A percentile compares a stretch with the other conserved stretches of the same genome.
Conservation (phyloP, 345 rosid genomes). For the Salix koriyanagi region DNA sequence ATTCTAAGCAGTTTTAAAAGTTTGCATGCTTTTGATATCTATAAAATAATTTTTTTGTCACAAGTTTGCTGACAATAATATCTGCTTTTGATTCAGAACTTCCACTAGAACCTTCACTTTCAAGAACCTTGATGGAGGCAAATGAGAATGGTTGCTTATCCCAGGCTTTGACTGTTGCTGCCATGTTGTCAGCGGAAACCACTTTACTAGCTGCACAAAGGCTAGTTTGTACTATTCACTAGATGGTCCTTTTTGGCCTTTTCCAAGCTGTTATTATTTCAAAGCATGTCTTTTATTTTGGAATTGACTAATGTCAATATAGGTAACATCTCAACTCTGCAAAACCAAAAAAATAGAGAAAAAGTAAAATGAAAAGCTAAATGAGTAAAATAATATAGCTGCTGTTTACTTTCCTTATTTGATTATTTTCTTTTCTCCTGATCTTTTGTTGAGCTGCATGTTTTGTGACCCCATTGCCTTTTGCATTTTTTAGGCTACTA, state of each 20-base stretch:
- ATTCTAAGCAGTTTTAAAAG: background rate
- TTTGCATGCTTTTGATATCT: no score
- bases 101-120: slow-evolving; percentile 93
- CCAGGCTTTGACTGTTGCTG: slow-evolving; percentile 89
- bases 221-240: slow-evolving; percentile 33
- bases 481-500: background rate
- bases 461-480: background rate
- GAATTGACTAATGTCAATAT: background rate
- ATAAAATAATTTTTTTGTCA: no score
- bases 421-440: background rate
- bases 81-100: slow-evolving; percentile 52
- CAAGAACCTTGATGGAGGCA: slow-evolving; percentile 90
- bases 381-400: background rate
- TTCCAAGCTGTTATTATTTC: background rate
- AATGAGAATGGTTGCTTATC: slow-evolving; percentile 75
- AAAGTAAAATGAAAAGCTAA: background rate
- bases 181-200: slow-evolving; percentile 94
- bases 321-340: background rate
- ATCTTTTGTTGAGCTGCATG: background rate
- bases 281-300: background rate
- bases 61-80: background rate
- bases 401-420: background rate
- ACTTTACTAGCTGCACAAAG: slow-evolving; percentile 70
- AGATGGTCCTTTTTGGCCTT: background rate
- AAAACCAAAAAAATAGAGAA: background rate